Evolutionary conservation across 176 grass and related monocot genomes (phyloP), one percentile per base, ranked within the genome.

Genomic region (Phragmites australis): DNA sequence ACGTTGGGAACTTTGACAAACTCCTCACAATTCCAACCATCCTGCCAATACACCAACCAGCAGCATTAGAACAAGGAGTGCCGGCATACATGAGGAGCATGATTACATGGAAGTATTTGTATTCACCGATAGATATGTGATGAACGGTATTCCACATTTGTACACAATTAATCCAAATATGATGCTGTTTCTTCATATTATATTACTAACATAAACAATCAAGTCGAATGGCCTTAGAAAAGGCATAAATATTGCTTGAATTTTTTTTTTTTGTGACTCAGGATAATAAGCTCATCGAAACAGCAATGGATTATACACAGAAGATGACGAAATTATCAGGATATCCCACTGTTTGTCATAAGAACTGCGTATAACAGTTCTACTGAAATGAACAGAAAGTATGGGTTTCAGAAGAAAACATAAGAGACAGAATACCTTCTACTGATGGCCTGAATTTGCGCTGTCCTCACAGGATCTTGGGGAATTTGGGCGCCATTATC

Each of bases 361-460:
- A 43, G 32, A 44, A n/a, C 18, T 44, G 15, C 21, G 8, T 50
- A 23, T 40, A 19, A 41, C 4, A 32, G 3, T 6, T 58, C 6
- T 30, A 70, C 45, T 62, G 53, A 78, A 70, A 63, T 13, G 29
- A 78, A 49, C 23, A 79, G 7, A 79, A 47, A 53, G 9, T 19
- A 54, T 52, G 16, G 1, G 26, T 41, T 6, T 51, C 68, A 40
- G 31, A 81, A 81, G 32, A 45, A 75, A 4, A 55, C 26, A 13
- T 1, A 63, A 44, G 10, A 71, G 6, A 75, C 62, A 42, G 19
- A 30, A 6, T 85, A 94, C 94, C 94, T 92, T 87, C 91, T 86
- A 64, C 91, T 97, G 44, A 97, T 97, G 10, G 94, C 94, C 72
- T 97, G 91, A 72, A 97, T 94, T 46, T 92, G 91, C 58, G 85